Evolutionary conservation across 1,139 yeast species (phyloP).

Genomic region (Meyerozyma sp.): DNA sequence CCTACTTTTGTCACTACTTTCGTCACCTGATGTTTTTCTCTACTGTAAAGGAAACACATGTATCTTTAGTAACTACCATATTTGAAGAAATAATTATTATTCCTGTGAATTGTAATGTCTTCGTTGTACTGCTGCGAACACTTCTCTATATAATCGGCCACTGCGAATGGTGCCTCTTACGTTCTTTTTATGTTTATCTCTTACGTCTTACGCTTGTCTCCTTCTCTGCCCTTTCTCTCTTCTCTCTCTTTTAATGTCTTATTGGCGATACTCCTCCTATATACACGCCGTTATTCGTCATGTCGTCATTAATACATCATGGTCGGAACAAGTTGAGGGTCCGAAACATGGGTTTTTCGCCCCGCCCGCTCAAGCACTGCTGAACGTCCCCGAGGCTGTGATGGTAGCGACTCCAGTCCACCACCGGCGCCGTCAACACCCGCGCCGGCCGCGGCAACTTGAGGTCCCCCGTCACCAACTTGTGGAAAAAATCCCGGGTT

Average conservation of each 20-base stretch:
- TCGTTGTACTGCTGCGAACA: too few species aligned
- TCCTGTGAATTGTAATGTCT: background rate
- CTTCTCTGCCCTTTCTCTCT: too few species aligned
- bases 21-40: too few species aligned
- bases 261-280: background rate
- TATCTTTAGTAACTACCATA: too few species aligned
- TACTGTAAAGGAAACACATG: too few species aligned
- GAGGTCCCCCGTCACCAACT: conserved; percentile 11
- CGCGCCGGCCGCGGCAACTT: conserved; percentile 30
- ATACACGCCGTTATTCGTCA: background rate
- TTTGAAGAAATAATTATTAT: too few species aligned
- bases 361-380: conserved; percentile 2
- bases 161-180: too few species aligned
- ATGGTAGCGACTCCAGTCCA: conserved; percentile 26
- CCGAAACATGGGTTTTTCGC: conserved; percentile 21
- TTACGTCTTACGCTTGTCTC: too few species aligned
- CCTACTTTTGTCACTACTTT: too few species aligned
- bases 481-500: conserved; percentile 11
- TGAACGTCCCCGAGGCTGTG: conserved; percentile 5
- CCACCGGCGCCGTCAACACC: conserved; percentile 30
- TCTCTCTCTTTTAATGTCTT: too few species aligned
- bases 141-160: too few species aligned
- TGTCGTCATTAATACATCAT: background rate
- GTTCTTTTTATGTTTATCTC: too few species aligned
- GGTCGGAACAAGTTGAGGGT: conserved; percentile 20